Base-by-base conservation (phyloP, 2,329 filamentous ascomycete species). In the Xylaria sp. region DNA sequence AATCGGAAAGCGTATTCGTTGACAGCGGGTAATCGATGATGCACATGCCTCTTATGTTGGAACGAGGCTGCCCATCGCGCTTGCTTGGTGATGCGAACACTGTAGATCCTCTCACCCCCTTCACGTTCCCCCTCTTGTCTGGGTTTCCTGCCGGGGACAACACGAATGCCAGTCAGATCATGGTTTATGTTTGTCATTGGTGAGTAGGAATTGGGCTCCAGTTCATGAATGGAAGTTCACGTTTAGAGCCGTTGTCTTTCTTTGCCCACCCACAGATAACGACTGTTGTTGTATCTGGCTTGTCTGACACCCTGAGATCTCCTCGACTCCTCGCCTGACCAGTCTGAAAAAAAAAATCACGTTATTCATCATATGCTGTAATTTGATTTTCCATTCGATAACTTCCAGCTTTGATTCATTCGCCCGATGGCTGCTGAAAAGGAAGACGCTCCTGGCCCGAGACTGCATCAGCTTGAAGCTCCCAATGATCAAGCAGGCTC, bases 381-480 rank as follows among this genome's bases (percentile, higher is more conserved):
- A 4, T 42, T 42, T 8, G 37, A 42, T 42, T 10, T 8, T 42
- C 11, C 37, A 42, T 42, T 9, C 5, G 23, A 30, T 4, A 30
- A 30, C 23, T 30, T 30, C 16, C 16, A 16, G 23, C 23, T 30
- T 30, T 30, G 23, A 30, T 30, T 30, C 23, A 30, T 30, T 30
- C 4, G 23, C 30, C 63, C 9, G 4, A 65, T 65, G 63, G 51
- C 51, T 47, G 23, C 35, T 37, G 53, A 54, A 35, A 11, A 34
- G 42, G 23, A 18, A 1, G 23, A 18, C 30, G n/a, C 47, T n/a
- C 1, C 16, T 11, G 54, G 57, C 37, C 55, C 23, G 7, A 23
- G 39, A 8, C 13, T n/a, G 11, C 47, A 37, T 2, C 51, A 39
- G 30, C 11, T 53, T 11, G 46, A 52, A 44, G 23, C 49, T n/a